A percentile compares a stretch with the other conserved stretches of the same genome.
phyloP scores from a whole-genome alignment of 2,329 filamentous ascomycete species.

The Apiospora phragmitis region DNA sequence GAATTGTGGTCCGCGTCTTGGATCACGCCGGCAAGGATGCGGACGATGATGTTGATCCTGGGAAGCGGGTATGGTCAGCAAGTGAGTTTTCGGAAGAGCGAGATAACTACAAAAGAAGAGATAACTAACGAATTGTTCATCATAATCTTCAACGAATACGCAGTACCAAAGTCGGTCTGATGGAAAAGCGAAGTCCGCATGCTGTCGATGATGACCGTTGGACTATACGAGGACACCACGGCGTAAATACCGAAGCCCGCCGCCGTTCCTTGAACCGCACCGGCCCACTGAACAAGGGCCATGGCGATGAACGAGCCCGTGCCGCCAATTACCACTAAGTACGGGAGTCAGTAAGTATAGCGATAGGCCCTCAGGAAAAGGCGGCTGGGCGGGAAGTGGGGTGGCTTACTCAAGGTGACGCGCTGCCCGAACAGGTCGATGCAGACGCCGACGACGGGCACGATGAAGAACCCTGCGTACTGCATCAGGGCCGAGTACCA shows the following conservation, averaged over 20 bases:
- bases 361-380: no score
- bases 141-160: conserved; percentile 60
- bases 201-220: conserved; percentile 60
- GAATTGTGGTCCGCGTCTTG: conserved; percentile 58
- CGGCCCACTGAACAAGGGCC: conserved; percentile 53
- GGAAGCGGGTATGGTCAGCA: not conserved
- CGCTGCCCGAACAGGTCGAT: conserved; percentile 58
- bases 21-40: conserved; percentile 57
- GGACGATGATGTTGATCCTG: conserved; percentile 61
- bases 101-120: not conserved
- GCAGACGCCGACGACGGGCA: conserved; percentile 56
- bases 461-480: conserved; percentile 58
- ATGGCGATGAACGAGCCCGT: conserved; percentile 53
- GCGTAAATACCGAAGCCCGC: conserved; percentile 62
- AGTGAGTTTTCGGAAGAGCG: not conserved
- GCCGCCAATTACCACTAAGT: conserved; percentile 43
- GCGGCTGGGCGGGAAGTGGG: not conserved
- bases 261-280: conserved; percentile 50
- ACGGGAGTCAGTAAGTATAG: not conserved
- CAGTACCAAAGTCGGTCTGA: conserved; percentile 59
- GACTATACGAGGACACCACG: conserved; percentile 54
- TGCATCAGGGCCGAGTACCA: conserved; percentile 61
- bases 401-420: conserved; percentile 43
- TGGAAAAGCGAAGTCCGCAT: conserved; percentile 62
- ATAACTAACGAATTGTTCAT: conserved; percentile 55